Base-by-base conservation (phyloP, 2,329 filamentous ascomycete genomes). In the Cytospora chrysosperma region DNA sequence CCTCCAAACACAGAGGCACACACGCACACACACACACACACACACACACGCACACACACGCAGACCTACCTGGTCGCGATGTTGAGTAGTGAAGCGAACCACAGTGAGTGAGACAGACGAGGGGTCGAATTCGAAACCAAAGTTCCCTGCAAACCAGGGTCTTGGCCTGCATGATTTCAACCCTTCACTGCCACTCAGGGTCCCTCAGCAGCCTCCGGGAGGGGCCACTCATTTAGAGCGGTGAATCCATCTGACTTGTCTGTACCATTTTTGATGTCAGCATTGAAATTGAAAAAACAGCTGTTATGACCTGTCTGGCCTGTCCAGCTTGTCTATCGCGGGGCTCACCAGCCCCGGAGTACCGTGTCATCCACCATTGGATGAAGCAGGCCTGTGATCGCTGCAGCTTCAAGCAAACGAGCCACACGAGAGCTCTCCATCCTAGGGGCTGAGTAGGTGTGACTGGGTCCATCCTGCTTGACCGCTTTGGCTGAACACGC, bases 111-210 rank as follows among this genome's bases (percentile, higher is more conserved):
- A 47, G n/a, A 47, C 43, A 12, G n/a, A 24, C 43, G n/a, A 56
- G 55, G 59, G 49, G 63, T 56, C 52, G 51, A 62, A 55, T 30
- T 62, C 59, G 55, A 62, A 62, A 65, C 59, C 62, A 52, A 49
- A 50, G 34, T 61, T 59, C 60, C 60, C 60, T 62, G 60, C 51
- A 63, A 52, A 49, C 53, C 56, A 51, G 52, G 60, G 63, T 52
- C 63, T 65, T 65, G 63, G 63, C 63, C 47, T 65, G 63, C 63
- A 63, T 63, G 21, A 55, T 55, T 63, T 59, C 51, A 63, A 60
- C 60, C 30, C 52, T 34, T 63, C 63, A 63, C 60, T 63, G 60
- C 63, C 60, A 60, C 63, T 59, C 32, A 24, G 43, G 43, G 43
- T 43, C 32, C 32, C 32, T 34, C 32, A 34, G 32, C 32, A 12